Conservation (phyloP, 768 basidiomycete genomes). For the Mycena floridula region DNA sequence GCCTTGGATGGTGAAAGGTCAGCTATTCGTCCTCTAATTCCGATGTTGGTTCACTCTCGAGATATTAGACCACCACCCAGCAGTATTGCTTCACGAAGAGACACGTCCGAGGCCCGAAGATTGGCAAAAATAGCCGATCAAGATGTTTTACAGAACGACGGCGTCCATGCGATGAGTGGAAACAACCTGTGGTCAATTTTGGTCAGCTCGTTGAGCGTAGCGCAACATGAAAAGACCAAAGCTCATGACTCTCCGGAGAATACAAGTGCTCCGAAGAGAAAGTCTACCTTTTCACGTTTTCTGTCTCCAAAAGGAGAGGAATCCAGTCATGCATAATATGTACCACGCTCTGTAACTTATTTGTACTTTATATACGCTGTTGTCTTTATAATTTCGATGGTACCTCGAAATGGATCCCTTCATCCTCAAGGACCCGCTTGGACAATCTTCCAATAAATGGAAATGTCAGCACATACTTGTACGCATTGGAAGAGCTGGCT, state of each 20-base stretch:
- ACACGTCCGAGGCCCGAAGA: conserved; percentile 73
- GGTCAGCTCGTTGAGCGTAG: conserved; percentile 51
- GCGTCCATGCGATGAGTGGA: conserved; percentile 39
- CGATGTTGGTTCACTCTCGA: no score
- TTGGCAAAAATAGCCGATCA: conserved; percentile 72
- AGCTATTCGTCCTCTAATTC: no score
- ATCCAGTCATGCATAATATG: not conserved
- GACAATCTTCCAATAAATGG: conserved; percentile 62
- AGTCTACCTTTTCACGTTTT: conserved; percentile 7
- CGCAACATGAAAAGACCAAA: conserved; percentile 7
- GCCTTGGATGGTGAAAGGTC: conserved; percentile 84
- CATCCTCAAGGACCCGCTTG: conserved; percentile 48
- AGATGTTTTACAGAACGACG: conserved; percentile 50
- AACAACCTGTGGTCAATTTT: conserved; percentile 71
- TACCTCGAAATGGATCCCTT: conserved; percentile 24
- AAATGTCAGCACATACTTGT: conserved; percentile 38
- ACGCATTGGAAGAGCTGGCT: conserved; percentile 81
- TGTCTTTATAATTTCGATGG: not conserved
- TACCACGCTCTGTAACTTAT: not conserved
- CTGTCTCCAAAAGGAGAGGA: not conserved
- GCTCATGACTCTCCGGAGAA: not conserved
- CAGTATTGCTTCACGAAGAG: conserved; percentile 85
- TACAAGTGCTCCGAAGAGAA: conserved; percentile 3
- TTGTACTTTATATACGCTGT: no score
- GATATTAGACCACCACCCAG: conserved; percentile 85